Base-by-base conservation (phyloP, 1,284 basidiomycete genomes). In the Irpex sp. region DNA sequence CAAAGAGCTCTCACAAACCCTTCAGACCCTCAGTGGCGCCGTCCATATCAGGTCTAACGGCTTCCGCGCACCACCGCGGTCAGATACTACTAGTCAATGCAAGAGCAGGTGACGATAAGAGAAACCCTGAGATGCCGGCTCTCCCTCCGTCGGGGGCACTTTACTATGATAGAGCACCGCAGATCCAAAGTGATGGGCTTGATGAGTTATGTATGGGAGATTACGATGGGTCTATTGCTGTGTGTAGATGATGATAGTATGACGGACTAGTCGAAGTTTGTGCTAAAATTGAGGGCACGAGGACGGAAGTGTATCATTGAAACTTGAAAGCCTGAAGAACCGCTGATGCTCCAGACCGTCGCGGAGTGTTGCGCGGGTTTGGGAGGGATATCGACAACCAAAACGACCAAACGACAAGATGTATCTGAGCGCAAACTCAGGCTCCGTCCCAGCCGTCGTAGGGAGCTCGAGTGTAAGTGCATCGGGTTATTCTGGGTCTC, bases 111-210 rank as follows among this genome's bases (percentile, higher is more conserved):
- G 19, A 55, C 33, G 53, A 55, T 35, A 55, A 17, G 26, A 55
- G 3, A 17, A 26, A 15, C 15, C 39, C 39, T 43, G 39, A 15
- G 39, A 43, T 9, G 26, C 26, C 26, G 26, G 26, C 26, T 26
- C 6, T 4, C 15, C 39, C n/a, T 11, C 53, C 26, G 53, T 9
- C 13, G 53, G 3, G 33, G 13, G 26, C 21, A 17, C 26, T 55
- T 26, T 55, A 55, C 53, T 55, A 55, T 17, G 49, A 51, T 55
- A 55, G 53, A 26, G 26, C 53, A 55, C 21, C 33, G 53, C 53
- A 13, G 53, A 55, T 55, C 53, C 53, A 51, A 9, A 9, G 49
- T 5, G 21, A 26, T 51, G 53, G 53, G 21, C 26, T 33, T 11
- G 53, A 33, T 51, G 21, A 51, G 9, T 55, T 50, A 8, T 8